A percentile compares a stretch with the other conserved stretches of the same genome.
Evolutionary conservation across 768 basidiomycete genomes (phyloP).

Genomic region (Lactarius sp.): DNA sequence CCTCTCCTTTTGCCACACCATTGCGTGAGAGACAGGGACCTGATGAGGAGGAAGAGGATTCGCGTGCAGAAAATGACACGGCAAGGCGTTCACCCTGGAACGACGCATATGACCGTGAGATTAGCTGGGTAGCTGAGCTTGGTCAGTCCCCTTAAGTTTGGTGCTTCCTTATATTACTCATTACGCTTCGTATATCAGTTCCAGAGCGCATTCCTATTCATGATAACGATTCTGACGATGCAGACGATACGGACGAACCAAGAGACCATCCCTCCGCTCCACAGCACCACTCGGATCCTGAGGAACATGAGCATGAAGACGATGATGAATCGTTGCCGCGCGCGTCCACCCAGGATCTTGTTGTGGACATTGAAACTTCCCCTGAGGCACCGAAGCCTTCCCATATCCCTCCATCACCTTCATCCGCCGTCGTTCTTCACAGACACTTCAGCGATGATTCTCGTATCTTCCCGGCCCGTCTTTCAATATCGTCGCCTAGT

Average conservation of each 20-base stretch:
- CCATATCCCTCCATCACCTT: conserved; percentile 45
- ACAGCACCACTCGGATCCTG: conserved; percentile 27
- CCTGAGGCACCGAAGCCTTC: conserved; percentile 43
- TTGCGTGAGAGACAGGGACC: conserved; percentile 50
- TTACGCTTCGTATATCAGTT: conserved; percentile 35
- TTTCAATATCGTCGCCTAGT: conserved; percentile 58
- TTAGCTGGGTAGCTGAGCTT: conserved; percentile 73
- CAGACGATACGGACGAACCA: conserved; percentile 39
- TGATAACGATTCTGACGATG: conserved; percentile 50
- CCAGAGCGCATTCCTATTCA: conserved; percentile 62
- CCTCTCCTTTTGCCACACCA: conserved; percentile 69
- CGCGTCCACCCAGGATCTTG: conserved; percentile 52
- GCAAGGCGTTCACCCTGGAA: conserved; percentile 27
- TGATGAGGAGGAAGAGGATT: conserved; percentile 61
- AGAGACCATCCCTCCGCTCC: conserved; percentile 29
- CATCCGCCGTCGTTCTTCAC: conserved; percentile 43
- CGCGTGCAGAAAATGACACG: conserved; percentile 41
- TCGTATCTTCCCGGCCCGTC: conserved; percentile 54
- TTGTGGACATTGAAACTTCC: conserved; percentile 60
- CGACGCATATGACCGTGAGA: conserved; percentile 42
- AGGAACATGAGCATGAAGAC: conserved; percentile 50
- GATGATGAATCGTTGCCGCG: conserved; percentile 45
- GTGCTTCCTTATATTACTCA: not conserved
- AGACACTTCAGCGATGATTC: conserved; percentile 44
- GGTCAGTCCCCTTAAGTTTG: conserved; percentile 41